phyloP scores from a whole-genome alignment of 176 grass and related monocot genomes.

The Zoysia pacifica region DNA sequence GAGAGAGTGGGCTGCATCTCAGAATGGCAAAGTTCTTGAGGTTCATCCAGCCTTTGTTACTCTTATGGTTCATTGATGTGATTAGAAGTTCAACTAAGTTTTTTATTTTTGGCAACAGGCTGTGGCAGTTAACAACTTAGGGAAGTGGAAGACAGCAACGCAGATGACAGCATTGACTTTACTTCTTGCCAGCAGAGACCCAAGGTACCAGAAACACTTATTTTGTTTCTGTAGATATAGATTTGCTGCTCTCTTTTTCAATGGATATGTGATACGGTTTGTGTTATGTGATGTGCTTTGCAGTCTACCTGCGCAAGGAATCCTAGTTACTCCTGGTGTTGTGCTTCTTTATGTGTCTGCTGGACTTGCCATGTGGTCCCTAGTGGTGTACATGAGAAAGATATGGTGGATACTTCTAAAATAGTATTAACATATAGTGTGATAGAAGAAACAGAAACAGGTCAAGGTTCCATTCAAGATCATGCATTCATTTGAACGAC shows the following conservation, averaged over 20 bases:
- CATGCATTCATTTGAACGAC: constrained; percentile 39
- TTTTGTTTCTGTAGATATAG: not conserved
- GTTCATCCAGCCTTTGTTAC: constrained; percentile 46
- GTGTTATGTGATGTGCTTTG: constrained; percentile 29
- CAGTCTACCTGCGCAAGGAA: constrained; percentile 55
- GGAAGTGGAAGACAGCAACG: constrained; percentile 95
- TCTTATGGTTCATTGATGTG: not conserved
- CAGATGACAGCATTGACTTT: constrained; percentile 90
- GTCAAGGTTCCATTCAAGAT: constrained; percentile 25
- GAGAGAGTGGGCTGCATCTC: constrained; percentile 96
- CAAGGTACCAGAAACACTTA: constrained; percentile 47
- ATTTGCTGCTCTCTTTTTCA: not conserved
- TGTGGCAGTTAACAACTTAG: constrained; percentile 89
- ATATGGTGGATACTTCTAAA: constrained; percentile 91
- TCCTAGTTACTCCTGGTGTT: constrained; percentile 59
- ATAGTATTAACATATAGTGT: constrained; percentile 58
- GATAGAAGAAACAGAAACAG: constrained; percentile 52
- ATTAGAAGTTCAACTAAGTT: constrained; percentile 20
- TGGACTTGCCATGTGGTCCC: constrained; percentile 89
- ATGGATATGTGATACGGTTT: not conserved
- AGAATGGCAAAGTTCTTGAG: constrained; percentile 88
- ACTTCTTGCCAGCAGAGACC: constrained; percentile 83
- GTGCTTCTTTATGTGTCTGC: constrained; percentile 82
- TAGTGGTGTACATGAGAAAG: constrained; percentile 93
- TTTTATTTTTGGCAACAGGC: constrained; percentile 60